Evolutionary conservation across 768 basidiomycete genomes (phyloP).

Genomic region (Phaffia australis): DNA sequence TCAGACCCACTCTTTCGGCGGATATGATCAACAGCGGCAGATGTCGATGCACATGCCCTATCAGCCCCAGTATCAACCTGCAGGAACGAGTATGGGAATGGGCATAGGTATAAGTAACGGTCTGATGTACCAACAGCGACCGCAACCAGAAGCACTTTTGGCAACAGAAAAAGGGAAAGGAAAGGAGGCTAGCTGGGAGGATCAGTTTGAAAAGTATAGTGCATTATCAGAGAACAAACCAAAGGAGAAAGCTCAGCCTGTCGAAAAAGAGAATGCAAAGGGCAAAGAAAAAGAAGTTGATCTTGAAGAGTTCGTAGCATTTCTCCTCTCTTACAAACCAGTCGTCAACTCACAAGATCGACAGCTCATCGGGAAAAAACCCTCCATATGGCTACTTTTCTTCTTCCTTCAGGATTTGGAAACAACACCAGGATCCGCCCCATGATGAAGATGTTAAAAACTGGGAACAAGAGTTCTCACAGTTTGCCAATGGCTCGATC

Average conservation of each 20-base stretch:
- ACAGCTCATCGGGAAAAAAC: too few relatives aligned
- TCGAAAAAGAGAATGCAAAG: neutral
- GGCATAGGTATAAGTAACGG: neutral
- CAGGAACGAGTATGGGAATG: too few relatives aligned
- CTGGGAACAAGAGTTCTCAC: slow-evolving; percentile 35
- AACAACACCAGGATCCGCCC: slow-evolving; percentile 1
- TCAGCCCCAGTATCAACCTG: too few relatives aligned
- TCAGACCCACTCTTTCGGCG: neutral
- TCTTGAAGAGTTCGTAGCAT: slow-evolving; percentile 14
- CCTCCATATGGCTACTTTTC: too few relatives aligned
- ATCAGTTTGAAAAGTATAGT: slow-evolving; percentile 14
- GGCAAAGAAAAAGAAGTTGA: slow-evolving; percentile 2
- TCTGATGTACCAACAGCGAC: neutral
- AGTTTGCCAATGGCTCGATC: slow-evolving; percentile 30
- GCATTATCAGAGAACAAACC: neutral
- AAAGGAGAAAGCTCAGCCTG: neutral
- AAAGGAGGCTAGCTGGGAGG: slow-evolving; percentile 4
- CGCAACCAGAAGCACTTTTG: neutral
- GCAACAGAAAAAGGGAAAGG: slow-evolving; percentile 7
- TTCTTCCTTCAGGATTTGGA: slow-evolving; percentile 12
- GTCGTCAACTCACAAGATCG: too few relatives aligned
- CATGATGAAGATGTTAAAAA: neutral
- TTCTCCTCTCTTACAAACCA: too few relatives aligned
- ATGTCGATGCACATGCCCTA: too few relatives aligned
- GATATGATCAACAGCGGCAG: too few relatives aligned